These are phyloP conservation scores for Ophiostoma novo-ulmi DNA, from an alignment of 2,329 filamentous ascomycete genomes.

Conservation along the genomic window DNA sequence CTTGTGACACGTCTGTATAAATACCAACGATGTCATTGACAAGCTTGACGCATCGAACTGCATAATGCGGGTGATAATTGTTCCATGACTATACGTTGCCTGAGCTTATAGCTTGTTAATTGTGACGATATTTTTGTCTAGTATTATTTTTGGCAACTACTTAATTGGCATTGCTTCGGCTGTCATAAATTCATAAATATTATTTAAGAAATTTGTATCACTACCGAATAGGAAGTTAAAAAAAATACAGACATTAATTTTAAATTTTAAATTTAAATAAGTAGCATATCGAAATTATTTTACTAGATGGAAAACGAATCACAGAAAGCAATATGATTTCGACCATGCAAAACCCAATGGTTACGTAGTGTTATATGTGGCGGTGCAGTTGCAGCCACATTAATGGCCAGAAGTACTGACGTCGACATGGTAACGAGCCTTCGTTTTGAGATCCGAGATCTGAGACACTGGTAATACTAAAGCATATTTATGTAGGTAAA, in stretches of 20 bases:
- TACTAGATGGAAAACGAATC: background rate
- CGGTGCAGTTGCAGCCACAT: constrained; percentile 1
- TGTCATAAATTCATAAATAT: background rate
- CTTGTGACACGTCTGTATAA: background rate
- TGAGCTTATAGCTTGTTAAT: background rate
- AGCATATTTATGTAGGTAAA: background rate
- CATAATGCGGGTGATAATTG: background rate
- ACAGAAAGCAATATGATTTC: background rate
- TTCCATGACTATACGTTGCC: background rate
- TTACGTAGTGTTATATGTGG: background rate
- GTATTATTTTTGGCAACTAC: too few species aligned
- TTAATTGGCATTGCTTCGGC: background rate
- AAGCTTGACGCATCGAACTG: background rate
- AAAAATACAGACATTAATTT: too few species aligned
- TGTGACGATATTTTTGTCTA: background rate
- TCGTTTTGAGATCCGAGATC: background rate
- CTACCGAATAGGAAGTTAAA: too few species aligned
- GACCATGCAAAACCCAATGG: background rate
- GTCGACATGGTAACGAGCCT: background rate
- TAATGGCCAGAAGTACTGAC: background rate
- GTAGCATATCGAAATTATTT: too few species aligned
- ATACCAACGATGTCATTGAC: background rate
- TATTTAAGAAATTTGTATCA: background rate
- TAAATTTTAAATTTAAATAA: too few species aligned
- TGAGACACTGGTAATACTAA: background rate